Base-by-base conservation (phyloP, 73 alveolate species). In the Stentor coeruleus region DNA sequence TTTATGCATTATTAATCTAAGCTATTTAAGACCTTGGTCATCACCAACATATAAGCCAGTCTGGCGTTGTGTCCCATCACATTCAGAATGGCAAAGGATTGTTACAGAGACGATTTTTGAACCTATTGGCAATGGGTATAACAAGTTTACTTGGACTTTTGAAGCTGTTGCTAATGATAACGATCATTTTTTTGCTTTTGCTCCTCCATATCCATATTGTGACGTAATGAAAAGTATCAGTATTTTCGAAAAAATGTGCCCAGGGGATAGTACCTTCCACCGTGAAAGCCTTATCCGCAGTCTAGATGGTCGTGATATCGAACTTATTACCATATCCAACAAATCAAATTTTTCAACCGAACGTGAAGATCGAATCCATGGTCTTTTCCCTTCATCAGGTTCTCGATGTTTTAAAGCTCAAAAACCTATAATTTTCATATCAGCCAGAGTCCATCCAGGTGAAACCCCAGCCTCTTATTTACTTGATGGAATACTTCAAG, bases 121-220 rank as follows among this genome's bases (percentile, higher is more conserved):
- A 20, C 20, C 66, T 49, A 11, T 49, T 49, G 6, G 20, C 66
- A 20, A 20, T 20, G 6, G 28, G 6, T 49, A 6, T 49, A 11
- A 49, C 66, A 49, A 49, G 66, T 49, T 11, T 20, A 49, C 66
- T 20, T 49, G 6, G 6, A 49, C 66, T 81, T 91, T 33, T 20
- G 66, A 49, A 49, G 66, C 20, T 84, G 81, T 74, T 81, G 28
- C 6, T 49, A 20, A 20, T 11, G 66, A 66, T 26, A 66, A 31
- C 37, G 79, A 66, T 33, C 33, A 20, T 49, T 91, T 88, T 74
- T 91, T 91, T 81, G 96, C 96, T 3, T 88, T 87, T 82, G 57
- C 91, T 40, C 85, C 84, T 41, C 96, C 96, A 3, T 91, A 26
- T 2, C 39, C 79, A 66, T 66, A 66, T 31, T 66, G 49, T 28